phyloP scores from a whole-genome alignment of 495 filamentous ascomycete species.

The Penicillium longicatenatum region DNA sequence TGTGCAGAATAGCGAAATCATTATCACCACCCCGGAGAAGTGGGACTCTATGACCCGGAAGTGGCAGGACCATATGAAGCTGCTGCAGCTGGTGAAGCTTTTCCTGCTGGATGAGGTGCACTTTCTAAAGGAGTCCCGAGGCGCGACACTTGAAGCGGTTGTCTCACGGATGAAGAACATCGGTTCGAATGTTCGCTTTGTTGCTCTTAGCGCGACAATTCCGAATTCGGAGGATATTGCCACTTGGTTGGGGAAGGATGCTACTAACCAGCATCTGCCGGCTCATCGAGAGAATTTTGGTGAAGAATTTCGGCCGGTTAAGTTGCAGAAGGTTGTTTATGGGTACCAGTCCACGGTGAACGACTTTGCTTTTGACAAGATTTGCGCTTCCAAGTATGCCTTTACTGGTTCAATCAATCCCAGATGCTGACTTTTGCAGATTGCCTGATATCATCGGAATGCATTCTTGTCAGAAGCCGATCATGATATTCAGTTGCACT shows the following conservation, averaged over 20 bases:
- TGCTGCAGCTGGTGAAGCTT: slow-evolving; percentile 84
- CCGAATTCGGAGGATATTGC: slow-evolving; percentile 93
- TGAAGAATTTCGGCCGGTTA: slow-evolving; percentile 88
- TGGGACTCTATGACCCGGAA: slow-evolving; percentile 98
- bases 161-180: slow-evolving; percentile 96
- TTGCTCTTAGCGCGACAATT: slow-evolving; percentile 90
- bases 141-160: slow-evolving; percentile 91
- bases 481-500: slow-evolving; percentile 92
- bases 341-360: slow-evolving; percentile 69
- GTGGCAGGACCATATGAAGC: slow-evolving; percentile 85
- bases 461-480: slow-evolving; percentile 79
- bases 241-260: slow-evolving; percentile 82
- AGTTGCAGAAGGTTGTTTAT: slow-evolving; percentile 82
- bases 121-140: slow-evolving; percentile 85
- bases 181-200: slow-evolving; percentile 82
- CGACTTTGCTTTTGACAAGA: slow-evolving; percentile 86
- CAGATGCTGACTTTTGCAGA: slow-evolving; percentile 31
- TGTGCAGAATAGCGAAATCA: slow-evolving; percentile 83
- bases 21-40: slow-evolving; percentile 96
- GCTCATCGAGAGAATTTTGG: slow-evolving; percentile 81
- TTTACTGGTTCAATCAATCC: not conserved
- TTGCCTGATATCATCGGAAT: slow-evolving; percentile 74
- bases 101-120: slow-evolving; percentile 98
- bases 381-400: slow-evolving; percentile 68
- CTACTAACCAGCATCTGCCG: slow-evolving; percentile 64